A percentile compares a stretch with the other conserved stretches of the same genome.
Conservation (phyloP, 2,329 filamentous ascomycete genomes). For the Thielaviopsis musarum region DNA sequence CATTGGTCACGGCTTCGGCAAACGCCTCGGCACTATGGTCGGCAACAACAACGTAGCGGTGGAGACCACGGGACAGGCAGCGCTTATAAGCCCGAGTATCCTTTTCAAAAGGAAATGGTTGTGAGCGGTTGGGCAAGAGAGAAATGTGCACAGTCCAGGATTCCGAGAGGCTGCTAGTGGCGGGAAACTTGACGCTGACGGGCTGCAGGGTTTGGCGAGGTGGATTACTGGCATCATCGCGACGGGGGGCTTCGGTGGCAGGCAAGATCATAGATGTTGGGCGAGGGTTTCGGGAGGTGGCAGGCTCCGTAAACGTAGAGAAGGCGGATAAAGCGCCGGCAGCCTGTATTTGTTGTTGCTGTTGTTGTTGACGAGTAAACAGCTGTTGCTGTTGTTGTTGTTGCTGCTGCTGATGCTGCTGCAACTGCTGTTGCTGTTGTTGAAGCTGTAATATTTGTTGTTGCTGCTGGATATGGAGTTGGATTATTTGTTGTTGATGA, state of each 20-base stretch:
- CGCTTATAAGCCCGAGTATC: constrained; percentile 44
- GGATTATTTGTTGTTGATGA: background rate
- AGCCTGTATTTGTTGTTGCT: background rate
- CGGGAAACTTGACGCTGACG: constrained; percentile 8
- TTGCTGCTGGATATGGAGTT: constrained; percentile 1
- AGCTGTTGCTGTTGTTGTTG: background rate
- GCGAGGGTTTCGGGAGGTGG: background rate
- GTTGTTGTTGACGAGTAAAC: background rate
- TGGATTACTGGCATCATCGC: constrained; percentile 7
- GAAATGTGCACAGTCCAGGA: constrained; percentile 45
- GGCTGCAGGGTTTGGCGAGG: constrained; percentile 12
- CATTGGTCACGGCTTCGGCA: constrained; percentile 27
- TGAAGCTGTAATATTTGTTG: constrained; percentile 7
- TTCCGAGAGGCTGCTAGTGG: constrained; percentile 17
- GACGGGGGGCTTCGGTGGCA: constrained; percentile 9
- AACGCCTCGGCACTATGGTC: constrained; percentile 34
- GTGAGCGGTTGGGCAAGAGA: constrained; percentile 34
- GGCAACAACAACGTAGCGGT: constrained; percentile 37
- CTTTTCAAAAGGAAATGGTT: constrained; percentile 44
- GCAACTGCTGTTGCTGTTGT: constrained; percentile 1
- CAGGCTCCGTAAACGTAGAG: background rate
- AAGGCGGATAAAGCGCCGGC: background rate
- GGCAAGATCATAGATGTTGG: constrained; percentile 10
- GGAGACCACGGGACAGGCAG: constrained; percentile 41
- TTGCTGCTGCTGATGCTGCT: background rate